phyloP scores from a whole-genome alignment of 495 filamentous ascomycete species.

The Hypoxylon trugodes region DNA sequence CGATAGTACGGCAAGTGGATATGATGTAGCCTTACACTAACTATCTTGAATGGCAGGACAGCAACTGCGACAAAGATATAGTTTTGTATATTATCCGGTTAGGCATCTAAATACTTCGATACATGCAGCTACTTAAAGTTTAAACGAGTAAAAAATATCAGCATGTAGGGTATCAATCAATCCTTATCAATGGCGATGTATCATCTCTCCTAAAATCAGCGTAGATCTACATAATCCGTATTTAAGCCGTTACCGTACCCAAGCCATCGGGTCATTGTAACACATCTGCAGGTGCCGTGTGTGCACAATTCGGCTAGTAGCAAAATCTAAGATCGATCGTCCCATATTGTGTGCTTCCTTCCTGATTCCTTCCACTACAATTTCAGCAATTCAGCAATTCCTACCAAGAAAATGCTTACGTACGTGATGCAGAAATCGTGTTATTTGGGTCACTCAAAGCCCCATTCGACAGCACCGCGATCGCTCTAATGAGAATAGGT shows the following conservation, averaged over 20 bases:
- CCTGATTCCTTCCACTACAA: too few relatives aligned
- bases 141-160: too few relatives aligned
- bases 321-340: too few relatives aligned
- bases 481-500: background rate
- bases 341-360: too few relatives aligned
- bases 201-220: background rate
- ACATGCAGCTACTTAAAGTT: background rate
- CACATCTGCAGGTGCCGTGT: background rate
- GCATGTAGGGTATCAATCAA: too few relatives aligned
- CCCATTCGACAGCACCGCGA: background rate
- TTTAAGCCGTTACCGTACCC: background rate
- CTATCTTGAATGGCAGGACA: too few relatives aligned
- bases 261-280: background rate
- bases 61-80: background rate
- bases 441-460: background rate
- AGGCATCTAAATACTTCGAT: background rate
- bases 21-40: background rate
- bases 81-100: conserved; percentile 10
- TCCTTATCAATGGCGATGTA: background rate
- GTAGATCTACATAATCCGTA: background rate
- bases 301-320: background rate
- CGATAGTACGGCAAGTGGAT: conserved; percentile 7
- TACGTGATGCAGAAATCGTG: background rate
- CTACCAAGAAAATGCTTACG: background rate
- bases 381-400: background rate